Evolutionary conservation across 192 early-diverging fungal species (phyloP), one percentile per base, ranked within the genome.

Genomic region (Umbelopsis isabellina): DNA sequence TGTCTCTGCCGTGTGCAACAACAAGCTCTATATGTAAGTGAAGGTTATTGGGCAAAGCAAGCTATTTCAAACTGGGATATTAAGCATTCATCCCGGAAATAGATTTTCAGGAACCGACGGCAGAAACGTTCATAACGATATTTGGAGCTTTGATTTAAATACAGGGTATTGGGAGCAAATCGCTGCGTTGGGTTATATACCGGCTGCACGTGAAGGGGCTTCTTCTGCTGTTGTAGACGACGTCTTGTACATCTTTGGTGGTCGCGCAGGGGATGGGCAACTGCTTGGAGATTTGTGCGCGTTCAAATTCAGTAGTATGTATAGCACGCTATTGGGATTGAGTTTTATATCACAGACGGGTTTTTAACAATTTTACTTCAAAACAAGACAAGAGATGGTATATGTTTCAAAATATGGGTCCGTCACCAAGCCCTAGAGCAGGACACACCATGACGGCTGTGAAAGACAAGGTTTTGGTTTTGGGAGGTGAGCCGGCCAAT

Each of bases 101-200:
- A 87, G 86, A 58, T 88, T 88, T 69, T 85, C 85, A 55, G 87
- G 87, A 27, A 79, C 69, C 2, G 82, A 86, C 66, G 78, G 77
- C 41, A 71, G 81, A 25, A 73, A 68, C 67, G 81, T 78, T 44
- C 85, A 81, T 55, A 86, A 88, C 70, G 87, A 88, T 67, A 79
- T 84, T 30, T 88, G 87, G 87, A 79, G 77, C 44, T 85, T 80
- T 65, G 83, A 86, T 35, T 73, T 79, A 4, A 48, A 71, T 7
- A 79, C 65, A 2, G 75, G 81, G 16, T 49, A 46, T 8, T 88
- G 86, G 86, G 48, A 67, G 12, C 68, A 78, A 12, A 65, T 86
- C 41, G 48, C 70, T 4, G 77, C 80, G 13, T 77, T 69, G 9
- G 82, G 85, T 15, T 73, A 72, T 46, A 77, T 86, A 35, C 86